Base-by-base conservation (phyloP, 1,139 yeast genomes). In the Arxiozyma slooffiae region DNA sequence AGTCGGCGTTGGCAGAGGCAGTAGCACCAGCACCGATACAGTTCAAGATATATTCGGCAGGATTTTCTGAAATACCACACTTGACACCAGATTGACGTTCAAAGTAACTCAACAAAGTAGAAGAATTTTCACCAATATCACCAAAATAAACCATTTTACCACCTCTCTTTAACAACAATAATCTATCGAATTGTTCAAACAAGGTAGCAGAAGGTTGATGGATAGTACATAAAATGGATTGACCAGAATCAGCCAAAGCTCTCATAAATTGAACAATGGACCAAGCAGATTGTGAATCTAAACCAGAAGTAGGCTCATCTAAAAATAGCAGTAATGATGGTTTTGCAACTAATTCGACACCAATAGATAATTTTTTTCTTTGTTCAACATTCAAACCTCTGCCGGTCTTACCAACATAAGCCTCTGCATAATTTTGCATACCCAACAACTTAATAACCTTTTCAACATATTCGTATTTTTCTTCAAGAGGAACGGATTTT, bases 11-110 rank as follows among this genome's bases (percentile, higher is more conserved):
- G 22, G 74, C 70, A 43, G 68, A 57, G 22, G 82, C 82, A 50
- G 82, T 78, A n/a, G 84, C 83, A 66, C 83, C 84, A 30, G 84
- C 85, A 54, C 84, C 85, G 61, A 80, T 79, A 56, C 78, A 77
- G 55, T 80, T 79, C 60, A 81, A 68, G 59, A 81, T 80, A 62
- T 79, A 80, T 64, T 81, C 86, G 37, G 86, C 86, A 41, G 85
- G 86, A 55, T 81, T 81, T 57, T 78, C 84, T 39, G 68, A 62
- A 8, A 63, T 64, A 41, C 70, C 74, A 67, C 80, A 77, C 50
- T 70, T 64, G 24, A 69, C 62, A 47, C 78, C 79, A 47, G 77
- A 75, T 56, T 80, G 70, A 57, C 73, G 71, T 63, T 80, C 85
- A 57, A 82, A 81, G 60, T 82, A 82, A 42, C 68, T 60, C 49